Conservation (phyloP, 192 early-diverging fungal genomes). For the Backusella sp. region DNA sequence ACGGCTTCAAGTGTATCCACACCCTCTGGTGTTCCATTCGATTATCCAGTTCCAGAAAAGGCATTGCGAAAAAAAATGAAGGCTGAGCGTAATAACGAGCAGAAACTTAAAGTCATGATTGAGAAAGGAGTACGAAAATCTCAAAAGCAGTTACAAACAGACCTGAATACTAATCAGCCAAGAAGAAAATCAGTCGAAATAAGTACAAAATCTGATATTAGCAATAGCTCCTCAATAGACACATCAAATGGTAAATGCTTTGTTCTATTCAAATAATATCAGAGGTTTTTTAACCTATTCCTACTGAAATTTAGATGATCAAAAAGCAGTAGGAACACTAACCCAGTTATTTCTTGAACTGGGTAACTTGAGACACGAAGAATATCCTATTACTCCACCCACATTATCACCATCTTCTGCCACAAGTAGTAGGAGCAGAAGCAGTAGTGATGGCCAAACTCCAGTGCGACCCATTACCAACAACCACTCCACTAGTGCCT, state of each 20-base stretch:
- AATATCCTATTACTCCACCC: neutral
- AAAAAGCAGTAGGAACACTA: neutral
- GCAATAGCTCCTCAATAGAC: neutral
- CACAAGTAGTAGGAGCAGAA: neutral
- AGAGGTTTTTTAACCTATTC: neutral
- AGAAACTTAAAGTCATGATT: conserved; percentile 12
- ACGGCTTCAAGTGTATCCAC: too few species aligned
- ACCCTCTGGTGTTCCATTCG: neutral
- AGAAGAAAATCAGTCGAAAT: neutral
- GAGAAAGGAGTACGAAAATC: conserved; percentile 12
- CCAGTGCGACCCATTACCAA: neutral
- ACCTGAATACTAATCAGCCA: neutral
- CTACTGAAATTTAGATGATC: neutral
- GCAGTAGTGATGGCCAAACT: neutral
- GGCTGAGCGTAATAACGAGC: neutral
- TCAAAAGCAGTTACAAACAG: conserved; percentile 7
- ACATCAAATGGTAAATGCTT: neutral
- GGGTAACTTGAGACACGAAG: neutral
- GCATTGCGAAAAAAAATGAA: neutral
- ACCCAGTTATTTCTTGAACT: neutral
- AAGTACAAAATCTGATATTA: neutral
- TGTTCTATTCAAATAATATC: neutral
- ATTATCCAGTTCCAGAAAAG: conserved; percentile 5
- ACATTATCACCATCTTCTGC: neutral
- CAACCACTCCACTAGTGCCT: neutral